Conservation (phyloP, 441 rosid species). For the Gossypium davidsonii region DNA sequence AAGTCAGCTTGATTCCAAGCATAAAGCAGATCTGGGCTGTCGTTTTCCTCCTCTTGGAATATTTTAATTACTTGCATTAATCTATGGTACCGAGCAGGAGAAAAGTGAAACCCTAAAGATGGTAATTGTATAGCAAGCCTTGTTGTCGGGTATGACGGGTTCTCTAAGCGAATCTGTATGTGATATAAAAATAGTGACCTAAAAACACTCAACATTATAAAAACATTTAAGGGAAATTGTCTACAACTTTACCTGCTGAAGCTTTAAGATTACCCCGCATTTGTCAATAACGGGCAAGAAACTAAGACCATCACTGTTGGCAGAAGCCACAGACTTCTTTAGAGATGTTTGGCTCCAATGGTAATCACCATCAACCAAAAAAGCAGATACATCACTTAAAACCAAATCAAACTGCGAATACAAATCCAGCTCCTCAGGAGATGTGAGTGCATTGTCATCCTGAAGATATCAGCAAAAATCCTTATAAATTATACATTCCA, state of each 20-base stretch:
- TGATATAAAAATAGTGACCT: conserved; percentile 14
- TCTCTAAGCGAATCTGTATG: conserved; percentile 65
- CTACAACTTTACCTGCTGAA: conserved; percentile 71
- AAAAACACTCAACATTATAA: conserved; percentile 4
- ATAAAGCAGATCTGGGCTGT: conserved; percentile 37
- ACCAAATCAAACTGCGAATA: conserved; percentile 93
- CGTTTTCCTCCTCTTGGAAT: conserved; percentile 57
- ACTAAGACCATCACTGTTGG: conserved; percentile 28
- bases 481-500: conserved; percentile 14
- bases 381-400: conserved; percentile 87
- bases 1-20: conserved; percentile 93
- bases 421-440: conserved; percentile 56
- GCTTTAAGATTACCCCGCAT: conserved; percentile 77
- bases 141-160: conserved; percentile 87
- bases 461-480: conserved; percentile 29
- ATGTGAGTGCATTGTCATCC: conserved; percentile 54
- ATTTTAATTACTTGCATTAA: conserved; percentile 83
- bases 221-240: conserved; percentile 13
- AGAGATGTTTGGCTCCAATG: conserved; percentile 54
- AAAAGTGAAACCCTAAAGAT: conserved; percentile 87
- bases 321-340: conserved; percentile 28
- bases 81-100: conserved; percentile 98
- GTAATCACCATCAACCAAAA: conserved; percentile 93
- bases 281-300: conserved; percentile 90
- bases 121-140: conserved; percentile 83